These are phyloP conservation scores for Dactylellina leptospora DNA, from an alignment of 2,329 filamentous ascomycete genomes.

Conservation along the genomic window DNA sequence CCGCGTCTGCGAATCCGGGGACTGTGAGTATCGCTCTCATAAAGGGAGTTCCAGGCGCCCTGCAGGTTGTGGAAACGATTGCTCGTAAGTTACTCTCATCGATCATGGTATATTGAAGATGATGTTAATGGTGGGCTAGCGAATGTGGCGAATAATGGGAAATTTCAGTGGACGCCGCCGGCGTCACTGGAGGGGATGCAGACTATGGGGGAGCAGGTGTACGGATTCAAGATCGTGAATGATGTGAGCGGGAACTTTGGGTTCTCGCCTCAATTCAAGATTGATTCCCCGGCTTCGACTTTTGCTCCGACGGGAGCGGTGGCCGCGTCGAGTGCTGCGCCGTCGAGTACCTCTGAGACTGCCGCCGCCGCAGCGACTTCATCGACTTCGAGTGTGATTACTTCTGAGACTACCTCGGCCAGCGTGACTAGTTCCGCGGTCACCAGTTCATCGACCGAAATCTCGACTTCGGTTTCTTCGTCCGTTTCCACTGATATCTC, in stretches of 20 bases:
- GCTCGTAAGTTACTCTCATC: conserved; percentile 36
- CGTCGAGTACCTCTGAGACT: background rate
- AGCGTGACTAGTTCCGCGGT: background rate
- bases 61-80: conserved; percentile 37
- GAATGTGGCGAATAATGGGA: conserved; percentile 38
- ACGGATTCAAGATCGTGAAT: conserved; percentile 45
- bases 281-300: conserved; percentile 39
- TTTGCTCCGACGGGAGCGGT: conserved; percentile 13
- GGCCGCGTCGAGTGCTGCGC: background rate
- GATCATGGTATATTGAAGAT: background rate
- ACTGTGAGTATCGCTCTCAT: conserved; percentile 46
- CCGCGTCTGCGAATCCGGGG: conserved; percentile 33
- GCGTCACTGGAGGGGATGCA: conserved; percentile 37
- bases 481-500: conserved; percentile 3
- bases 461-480: background rate
- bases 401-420: background rate
- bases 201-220: conserved; percentile 46
- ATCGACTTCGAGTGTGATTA: background rate
- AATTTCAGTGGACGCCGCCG: conserved; percentile 43
- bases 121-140: conserved; percentile 3
- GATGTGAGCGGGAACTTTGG: conserved; percentile 47
- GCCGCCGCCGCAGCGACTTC: background rate
- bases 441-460: background rate
- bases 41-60: conserved; percentile 22
- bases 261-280: conserved; percentile 39